Evolutionary conservation across 257 asterid species (phyloP), one percentile per base, ranked within the genome.

Genomic region (Misopates orontium): DNA sequence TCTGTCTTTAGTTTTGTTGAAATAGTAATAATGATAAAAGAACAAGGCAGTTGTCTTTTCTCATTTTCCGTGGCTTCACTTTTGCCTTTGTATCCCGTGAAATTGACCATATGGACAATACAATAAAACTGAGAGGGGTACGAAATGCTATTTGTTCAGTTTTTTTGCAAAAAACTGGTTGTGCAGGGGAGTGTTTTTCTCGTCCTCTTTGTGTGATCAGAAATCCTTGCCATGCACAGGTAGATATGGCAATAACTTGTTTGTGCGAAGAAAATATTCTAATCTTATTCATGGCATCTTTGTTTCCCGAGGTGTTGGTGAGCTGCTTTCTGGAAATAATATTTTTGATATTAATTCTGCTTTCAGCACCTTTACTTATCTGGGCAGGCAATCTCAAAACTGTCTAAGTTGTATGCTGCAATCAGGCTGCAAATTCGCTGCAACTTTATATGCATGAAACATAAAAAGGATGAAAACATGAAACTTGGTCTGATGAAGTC

Each of bases 41-140:
- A 54, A 22, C 22, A 1, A 25, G 48, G 60, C 21, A 19, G 39
- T 45, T n/a, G 18, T 55, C 62, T 62, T 5, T 59, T 32, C 40
- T 52, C 61, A 44, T 49, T 12, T 31, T 52, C 16, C 60, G 52
- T 55, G 76, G 58, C 73, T 63, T 60, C 51, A 49, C 42, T 31
- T 23, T 32, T 41, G n/a, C 24, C 49, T 41, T 63, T 15, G 36
- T 58, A 9, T 20, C 52, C n/a, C 56, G 64, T 60, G 18, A 42
- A 69, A 69, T 56, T 44, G 59, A 15, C 20, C 3, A 1, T 41
- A 54, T 18, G 19, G 20, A 25, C 31, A 41, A 22, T 44, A 60
- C 31, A 14, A 20, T 31, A 50, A 47, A 48, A 28, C 39, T 53
- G 59, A 28, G 20, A 52, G 20, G 67, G 49, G 10, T 59, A 15